Conservation (phyloP, 73 alveolate genomes). For the Symbiodinium natans region DNA sequence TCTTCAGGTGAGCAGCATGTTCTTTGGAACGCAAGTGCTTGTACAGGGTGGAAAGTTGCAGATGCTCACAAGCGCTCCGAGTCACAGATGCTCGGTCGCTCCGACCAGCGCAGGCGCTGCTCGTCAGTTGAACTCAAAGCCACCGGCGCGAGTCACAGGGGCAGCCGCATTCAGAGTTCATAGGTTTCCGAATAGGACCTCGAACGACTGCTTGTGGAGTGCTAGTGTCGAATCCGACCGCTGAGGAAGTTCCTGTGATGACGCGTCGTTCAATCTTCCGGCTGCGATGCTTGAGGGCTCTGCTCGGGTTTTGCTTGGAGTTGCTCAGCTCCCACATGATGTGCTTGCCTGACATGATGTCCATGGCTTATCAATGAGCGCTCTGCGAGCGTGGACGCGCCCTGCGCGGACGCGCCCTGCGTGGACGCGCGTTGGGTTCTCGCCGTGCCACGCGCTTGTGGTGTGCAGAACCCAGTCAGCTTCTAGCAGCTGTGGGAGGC, state of each 20-base stretch:
- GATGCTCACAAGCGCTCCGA: background rate
- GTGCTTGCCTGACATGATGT: too few relatives aligned
- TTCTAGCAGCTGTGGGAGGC: background rate
- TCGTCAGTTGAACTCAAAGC: too few relatives aligned
- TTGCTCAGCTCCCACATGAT: background rate
- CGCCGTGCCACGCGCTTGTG: background rate
- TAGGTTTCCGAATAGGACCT: background rate
- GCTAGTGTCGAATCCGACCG: background rate
- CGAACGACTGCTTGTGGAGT: background rate
- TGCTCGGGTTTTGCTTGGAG: background rate
- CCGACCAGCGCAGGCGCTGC: too few relatives aligned
- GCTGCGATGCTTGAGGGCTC: background rate
- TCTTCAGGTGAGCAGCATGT: background rate
- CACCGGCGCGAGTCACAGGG: too few relatives aligned
- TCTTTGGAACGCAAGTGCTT: background rate
- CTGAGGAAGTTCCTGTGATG: background rate
- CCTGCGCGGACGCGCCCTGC: too few relatives aligned
- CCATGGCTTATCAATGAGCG: too few relatives aligned
- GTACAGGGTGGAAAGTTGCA: background rate
- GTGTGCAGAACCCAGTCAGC: background rate
- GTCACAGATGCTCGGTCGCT: background rate
- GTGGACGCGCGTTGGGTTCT: background rate
- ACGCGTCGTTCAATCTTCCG: background rate
- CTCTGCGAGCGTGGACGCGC: too few relatives aligned
- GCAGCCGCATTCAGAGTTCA: too few relatives aligned